Conservation (phyloP, 148 eudicot genomes). For the Diospyros lotus region DNA sequence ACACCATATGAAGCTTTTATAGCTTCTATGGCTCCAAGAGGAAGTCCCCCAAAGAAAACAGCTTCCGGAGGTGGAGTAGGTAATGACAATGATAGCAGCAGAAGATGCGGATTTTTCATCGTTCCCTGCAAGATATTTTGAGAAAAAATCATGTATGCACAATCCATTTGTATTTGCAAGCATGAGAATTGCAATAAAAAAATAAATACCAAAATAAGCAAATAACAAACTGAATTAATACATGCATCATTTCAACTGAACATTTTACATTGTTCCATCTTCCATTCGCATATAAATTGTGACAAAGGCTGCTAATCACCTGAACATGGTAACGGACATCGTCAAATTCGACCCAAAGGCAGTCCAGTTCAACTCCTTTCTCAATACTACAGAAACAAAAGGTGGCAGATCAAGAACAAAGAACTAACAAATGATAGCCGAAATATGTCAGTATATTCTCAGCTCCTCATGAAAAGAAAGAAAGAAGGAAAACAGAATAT, state of each 20-base stretch:
- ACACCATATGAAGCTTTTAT: slow-evolving; percentile 78
- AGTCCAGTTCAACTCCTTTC: slow-evolving; percentile 86
- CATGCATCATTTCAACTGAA: not conserved
- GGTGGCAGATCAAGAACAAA: slow-evolving; percentile 9
- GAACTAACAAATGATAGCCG: not conserved
- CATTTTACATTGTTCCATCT: not conserved
- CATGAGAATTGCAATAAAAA: not conserved
- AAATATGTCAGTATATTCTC: not conserved
- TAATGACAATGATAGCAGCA: slow-evolving; percentile 73
- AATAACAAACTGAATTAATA: not conserved
- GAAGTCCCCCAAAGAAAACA: slow-evolving; percentile 71
- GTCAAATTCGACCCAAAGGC: slow-evolving; percentile 92
- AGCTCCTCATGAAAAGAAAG: not conserved
- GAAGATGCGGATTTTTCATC: slow-evolving; percentile 71
- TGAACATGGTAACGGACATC: slow-evolving; percentile 91
- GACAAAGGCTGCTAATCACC: slow-evolving; percentile 31
- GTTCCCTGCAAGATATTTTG: slow-evolving; percentile 51
- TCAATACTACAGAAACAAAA: slow-evolving; percentile 54
- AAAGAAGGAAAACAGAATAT: not conserved
- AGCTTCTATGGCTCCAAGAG: slow-evolving; percentile 93
- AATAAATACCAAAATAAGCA: not conserved
- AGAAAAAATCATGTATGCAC: slow-evolving; percentile 2
- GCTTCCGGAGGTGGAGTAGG: slow-evolving; percentile 95
- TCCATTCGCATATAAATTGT: not conserved
- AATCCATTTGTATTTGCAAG: not conserved